Conservation (phyloP, 1,139 yeast species). For the Geotrichum europaeum region DNA sequence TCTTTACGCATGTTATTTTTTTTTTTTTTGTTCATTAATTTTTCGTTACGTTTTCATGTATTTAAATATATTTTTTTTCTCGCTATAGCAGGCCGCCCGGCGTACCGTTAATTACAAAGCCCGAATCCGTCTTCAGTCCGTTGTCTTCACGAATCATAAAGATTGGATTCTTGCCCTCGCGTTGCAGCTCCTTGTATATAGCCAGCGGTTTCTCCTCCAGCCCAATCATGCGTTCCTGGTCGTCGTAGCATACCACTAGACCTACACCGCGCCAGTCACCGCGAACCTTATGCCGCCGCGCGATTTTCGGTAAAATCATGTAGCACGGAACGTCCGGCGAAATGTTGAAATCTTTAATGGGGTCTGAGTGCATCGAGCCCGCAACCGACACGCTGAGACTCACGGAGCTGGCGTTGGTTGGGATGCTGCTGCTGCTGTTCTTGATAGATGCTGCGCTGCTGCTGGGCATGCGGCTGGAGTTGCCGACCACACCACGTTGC, state of each 20-base stretch:
- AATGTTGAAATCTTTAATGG: constrained; percentile 17
- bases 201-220: constrained; percentile 84
- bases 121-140: constrained; percentile 30
- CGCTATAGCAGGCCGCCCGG: constrained; percentile 35
- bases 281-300: constrained; percentile 75
- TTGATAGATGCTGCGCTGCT: background rate
- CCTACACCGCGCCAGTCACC: constrained; percentile 89
- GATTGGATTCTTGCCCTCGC: constrained; percentile 83
- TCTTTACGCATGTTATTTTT: background rate
- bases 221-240: constrained; percentile 77
- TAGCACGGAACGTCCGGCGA: constrained; percentile 75
- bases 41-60: background rate
- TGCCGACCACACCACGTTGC: background rate
- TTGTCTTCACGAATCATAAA: constrained; percentile 88
- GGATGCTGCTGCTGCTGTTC: background rate
- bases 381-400: background rate
- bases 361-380: constrained; percentile 11
- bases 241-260: constrained; percentile 84
- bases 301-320: constrained; percentile 81
- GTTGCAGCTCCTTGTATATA: constrained; percentile 82
- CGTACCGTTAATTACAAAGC: constrained; percentile 32
- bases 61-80: background rate
- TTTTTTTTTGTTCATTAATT: background rate
- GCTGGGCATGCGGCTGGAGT: background rate
- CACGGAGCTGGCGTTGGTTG: background rate